Percentiles rank a stretch among this genome's conserved stretches.
phyloP scores from a whole-genome alignment of 2,329 filamentous ascomycete genomes.

The Phaeomoniella chlamydospora region DNA sequence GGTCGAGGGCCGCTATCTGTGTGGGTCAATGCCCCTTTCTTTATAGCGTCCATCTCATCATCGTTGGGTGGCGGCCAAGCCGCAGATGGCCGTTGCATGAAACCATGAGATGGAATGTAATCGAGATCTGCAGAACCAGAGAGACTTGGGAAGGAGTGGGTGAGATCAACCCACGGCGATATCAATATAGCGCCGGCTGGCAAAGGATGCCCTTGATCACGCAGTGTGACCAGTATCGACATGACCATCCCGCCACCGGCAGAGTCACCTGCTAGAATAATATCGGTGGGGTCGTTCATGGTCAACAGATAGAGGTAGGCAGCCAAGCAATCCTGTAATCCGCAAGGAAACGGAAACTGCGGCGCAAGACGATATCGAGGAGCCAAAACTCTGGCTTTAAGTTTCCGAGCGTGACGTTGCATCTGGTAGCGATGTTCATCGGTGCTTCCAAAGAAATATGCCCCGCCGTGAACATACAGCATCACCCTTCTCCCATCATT shows the following conservation, averaged over 20 bases:
- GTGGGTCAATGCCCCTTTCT: slow-evolving; percentile 33
- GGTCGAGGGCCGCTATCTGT: slow-evolving; percentile 28
- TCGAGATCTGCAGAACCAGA: slow-evolving; percentile 57
- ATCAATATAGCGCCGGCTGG: slow-evolving; percentile 84
- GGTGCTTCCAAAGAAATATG: slow-evolving; percentile 89
- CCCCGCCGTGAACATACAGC: slow-evolving; percentile 87
- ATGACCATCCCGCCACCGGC: slow-evolving; percentile 85
- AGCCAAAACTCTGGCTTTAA: slow-evolving; percentile 79
- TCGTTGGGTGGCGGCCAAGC: slow-evolving; percentile 88
- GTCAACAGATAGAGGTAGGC: slow-evolving; percentile 73
- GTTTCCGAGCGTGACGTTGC: slow-evolving; percentile 85
- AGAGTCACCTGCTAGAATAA: slow-evolving; percentile 81
- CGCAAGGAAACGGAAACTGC: slow-evolving; percentile 92
- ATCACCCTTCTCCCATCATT: slow-evolving; percentile 61
- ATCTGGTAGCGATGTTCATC: slow-evolving; percentile 98
- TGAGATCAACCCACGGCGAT: slow-evolving; percentile 91
- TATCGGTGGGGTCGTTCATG: slow-evolving; percentile 62
- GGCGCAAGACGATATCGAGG: slow-evolving; percentile 77
- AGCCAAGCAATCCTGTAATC: slow-evolving; percentile 76
- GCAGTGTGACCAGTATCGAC: slow-evolving; percentile 61
- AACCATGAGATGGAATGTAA: slow-evolving; percentile 78
- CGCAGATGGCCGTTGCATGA: slow-evolving; percentile 75
- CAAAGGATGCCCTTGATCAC: slow-evolving; percentile 69
- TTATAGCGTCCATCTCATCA: slow-evolving; percentile 47
- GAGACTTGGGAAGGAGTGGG: slow-evolving; percentile 91